Conservation (phyloP, 441 rosid genomes). For the Aleurites moluccanus region DNA sequence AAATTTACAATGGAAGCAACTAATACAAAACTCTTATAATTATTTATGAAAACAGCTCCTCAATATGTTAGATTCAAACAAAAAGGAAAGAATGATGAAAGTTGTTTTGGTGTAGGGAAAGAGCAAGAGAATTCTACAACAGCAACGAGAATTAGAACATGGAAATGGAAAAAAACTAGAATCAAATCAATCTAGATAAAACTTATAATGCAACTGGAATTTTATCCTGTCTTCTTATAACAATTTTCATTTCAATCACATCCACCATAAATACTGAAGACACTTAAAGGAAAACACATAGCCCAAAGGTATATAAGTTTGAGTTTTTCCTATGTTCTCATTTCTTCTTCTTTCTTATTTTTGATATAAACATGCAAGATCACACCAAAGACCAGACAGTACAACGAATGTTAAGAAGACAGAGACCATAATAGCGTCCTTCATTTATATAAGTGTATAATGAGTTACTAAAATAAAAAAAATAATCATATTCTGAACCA, state of each 20-base stretch:
- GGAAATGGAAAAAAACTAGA: neutral
- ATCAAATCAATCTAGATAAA: slow-evolving; percentile 7
- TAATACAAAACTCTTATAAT: neutral
- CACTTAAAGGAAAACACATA: neutral
- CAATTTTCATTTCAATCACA: neutral
- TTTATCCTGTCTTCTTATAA: neutral
- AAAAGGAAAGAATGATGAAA: neutral
- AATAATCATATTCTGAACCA: neutral
- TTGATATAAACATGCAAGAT: neutral
- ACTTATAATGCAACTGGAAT: neutral
- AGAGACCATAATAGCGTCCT: neutral
- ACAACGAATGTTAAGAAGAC: neutral
- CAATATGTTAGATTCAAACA: neutral
- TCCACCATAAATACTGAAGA: neutral
- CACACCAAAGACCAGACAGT: neutral
- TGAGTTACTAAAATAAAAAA: slow-evolving; percentile 2
- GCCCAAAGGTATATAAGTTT: neutral
- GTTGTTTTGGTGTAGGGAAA: neutral
- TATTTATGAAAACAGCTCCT: neutral
- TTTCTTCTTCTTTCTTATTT: neutral
- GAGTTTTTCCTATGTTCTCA: neutral
- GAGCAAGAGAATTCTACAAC: neutral
- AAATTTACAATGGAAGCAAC: neutral
- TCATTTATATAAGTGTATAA: slow-evolving; percentile 5
- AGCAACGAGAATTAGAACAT: neutral